phyloP scores from a whole-genome alignment of 1,284 basidiomycete genomes.

The Chalciporus sp. region DNA sequence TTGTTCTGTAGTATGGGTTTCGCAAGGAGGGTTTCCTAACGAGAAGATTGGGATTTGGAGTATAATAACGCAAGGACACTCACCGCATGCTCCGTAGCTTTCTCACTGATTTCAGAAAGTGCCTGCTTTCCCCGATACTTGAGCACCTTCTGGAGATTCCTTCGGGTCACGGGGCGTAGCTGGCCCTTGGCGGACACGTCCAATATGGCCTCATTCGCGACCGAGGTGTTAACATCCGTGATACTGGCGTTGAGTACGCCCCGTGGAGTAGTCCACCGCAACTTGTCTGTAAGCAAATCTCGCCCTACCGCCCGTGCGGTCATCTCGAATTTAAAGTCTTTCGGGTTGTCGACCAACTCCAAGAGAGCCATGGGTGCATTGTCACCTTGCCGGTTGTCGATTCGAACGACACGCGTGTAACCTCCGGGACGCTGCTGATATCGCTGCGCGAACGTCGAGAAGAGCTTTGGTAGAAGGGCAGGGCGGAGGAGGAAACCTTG shows the following conservation, averaged over 20 bases:
- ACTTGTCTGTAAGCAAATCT: constrained; percentile 65
- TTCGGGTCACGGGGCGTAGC: constrained; percentile 62
- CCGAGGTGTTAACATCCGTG: constrained; percentile 44
- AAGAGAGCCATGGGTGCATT: constrained; percentile 93
- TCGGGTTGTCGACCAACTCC: constrained; percentile 92
- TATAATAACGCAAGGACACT: constrained; percentile 22
- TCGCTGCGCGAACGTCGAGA: constrained; percentile 78
- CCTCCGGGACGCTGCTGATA: constrained; percentile 88
- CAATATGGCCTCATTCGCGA: constrained; percentile 50
- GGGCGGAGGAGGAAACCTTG: constrained; percentile 77
- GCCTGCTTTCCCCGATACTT: constrained; percentile 53
- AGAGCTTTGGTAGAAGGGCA: constrained; percentile 77
- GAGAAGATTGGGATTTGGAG: constrained; percentile 12
- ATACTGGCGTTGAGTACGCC: constrained; percentile 54
- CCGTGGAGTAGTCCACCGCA: constrained; percentile 46
- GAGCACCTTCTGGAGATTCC: constrained; percentile 71
- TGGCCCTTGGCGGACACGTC: constrained; percentile 42
- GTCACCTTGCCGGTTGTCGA: constrained; percentile 88
- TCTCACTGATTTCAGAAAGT: constrained; percentile 43
- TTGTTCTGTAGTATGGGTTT: constrained; percentile 42
- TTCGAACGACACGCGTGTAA: constrained; percentile 93
- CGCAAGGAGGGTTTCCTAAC: constrained; percentile 55
- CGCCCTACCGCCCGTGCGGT: constrained; percentile 82
- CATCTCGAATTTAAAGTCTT: constrained; percentile 87
- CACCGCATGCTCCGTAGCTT: constrained; percentile 53